Evolutionary conservation across 2,329 filamentous ascomycete species (phyloP).

Genomic region (Stachybotrys elegans): DNA sequence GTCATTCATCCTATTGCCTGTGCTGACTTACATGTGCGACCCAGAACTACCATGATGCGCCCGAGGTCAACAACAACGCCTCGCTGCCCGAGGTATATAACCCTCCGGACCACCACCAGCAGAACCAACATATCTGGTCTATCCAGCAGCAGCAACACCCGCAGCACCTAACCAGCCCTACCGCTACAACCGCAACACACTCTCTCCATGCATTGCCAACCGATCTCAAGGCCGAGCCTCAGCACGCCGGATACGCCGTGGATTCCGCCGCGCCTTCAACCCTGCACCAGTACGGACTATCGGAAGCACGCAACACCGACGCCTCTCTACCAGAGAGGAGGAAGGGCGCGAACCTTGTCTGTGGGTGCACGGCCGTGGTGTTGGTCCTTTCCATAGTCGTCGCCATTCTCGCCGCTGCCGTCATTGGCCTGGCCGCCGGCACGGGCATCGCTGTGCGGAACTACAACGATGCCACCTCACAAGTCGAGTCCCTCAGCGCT

Average conservation of each 20-base stretch:
- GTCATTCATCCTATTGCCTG: no score
- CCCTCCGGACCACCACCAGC: not conserved
- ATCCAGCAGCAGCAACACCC: not conserved
- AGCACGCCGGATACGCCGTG: not conserved
- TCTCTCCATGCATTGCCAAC: no score
- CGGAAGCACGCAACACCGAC: not conserved
- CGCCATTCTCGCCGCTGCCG: not conserved
- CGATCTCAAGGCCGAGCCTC: no score
- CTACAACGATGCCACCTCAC: slow-evolving; percentile 29
- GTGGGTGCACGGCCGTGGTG: slow-evolving; percentile 1
- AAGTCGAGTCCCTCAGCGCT: slow-evolving; percentile 15
- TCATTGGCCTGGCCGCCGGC: not conserved
- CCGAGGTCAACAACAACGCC: not conserved
- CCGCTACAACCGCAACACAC: no score
- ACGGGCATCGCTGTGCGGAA: slow-evolving; percentile 34
- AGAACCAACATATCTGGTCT: not conserved
- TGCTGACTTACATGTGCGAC: no score
- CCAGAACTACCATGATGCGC: not conserved
- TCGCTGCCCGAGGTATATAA: not conserved
- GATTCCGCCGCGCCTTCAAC: slow-evolving; percentile 2
- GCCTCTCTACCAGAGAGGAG: not conserved
- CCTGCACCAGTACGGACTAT: slow-evolving; percentile 1
- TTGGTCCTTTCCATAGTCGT: not conserved
- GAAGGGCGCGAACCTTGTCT: not conserved
- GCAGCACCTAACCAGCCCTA: no score